Conservation (phyloP, 108 stramenopile genomes). For the Cyclotella atomus region DNA sequence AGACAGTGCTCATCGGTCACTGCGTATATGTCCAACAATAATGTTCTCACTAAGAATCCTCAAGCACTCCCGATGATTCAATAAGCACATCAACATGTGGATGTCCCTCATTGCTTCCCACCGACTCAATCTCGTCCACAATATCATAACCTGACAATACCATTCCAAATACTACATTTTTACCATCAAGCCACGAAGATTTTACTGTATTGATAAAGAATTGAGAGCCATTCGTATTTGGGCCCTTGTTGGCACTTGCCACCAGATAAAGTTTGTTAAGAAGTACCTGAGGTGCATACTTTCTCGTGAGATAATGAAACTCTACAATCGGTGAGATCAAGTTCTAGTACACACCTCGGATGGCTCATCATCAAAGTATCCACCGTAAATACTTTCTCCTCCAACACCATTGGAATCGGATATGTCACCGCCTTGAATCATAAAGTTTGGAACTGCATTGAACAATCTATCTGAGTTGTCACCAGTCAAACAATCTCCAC, state of each 20-base stretch:
- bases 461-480: neutral
- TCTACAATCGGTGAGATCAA: slow-evolving; percentile 2
- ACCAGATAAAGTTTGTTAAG: slow-evolving; percentile 88
- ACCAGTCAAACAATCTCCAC: neutral
- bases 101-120: slow-evolving; percentile 75
- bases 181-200: slow-evolving; percentile 89
- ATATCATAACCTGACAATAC: slow-evolving; percentile 74
- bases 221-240: slow-evolving; percentile 80
- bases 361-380: slow-evolving; percentile 90
- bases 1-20: no score
- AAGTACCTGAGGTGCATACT: slow-evolving; percentile 55
- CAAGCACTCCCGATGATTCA: slow-evolving; percentile 77
- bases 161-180: slow-evolving; percentile 82
- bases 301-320: neutral
- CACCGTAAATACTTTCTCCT: slow-evolving; percentile 91
- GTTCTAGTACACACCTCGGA: slow-evolving; percentile 41
- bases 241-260: slow-evolving; percentile 77
- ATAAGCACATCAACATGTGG: slow-evolving; percentile 66
- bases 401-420: slow-evolving; percentile 93
- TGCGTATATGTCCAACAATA: no score
- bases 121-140: slow-evolving; percentile 66
- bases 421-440: slow-evolving; percentile 93
- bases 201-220: slow-evolving; percentile 93
- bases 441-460: slow-evolving; percentile 86
- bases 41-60: no score